These are phyloP conservation scores for Metschnikowia sp. DNA, from an alignment of 805 yeast genomes.

Conservation along the genomic window DNA sequence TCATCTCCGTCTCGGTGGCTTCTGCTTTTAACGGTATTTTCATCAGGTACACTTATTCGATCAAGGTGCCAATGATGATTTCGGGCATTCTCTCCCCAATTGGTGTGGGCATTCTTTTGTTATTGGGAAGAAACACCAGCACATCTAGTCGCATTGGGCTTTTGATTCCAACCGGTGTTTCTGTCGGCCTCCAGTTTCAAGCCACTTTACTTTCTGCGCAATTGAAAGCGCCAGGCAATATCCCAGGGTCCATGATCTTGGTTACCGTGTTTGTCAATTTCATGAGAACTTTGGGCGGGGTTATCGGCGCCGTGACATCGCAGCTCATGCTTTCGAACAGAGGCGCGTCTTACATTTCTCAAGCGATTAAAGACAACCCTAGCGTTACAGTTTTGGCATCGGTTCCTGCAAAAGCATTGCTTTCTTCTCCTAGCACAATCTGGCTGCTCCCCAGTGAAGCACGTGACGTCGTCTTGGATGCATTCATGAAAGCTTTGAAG, in stretches of 20 bases:
- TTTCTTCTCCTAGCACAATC: slow-evolving; percentile 26
- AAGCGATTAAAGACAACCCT: slow-evolving; percentile 5
- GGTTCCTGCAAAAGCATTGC: slow-evolving; percentile 9
- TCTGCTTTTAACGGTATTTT: slow-evolving; percentile 32
- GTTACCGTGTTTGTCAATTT: slow-evolving; percentile 35
- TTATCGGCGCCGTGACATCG: slow-evolving; percentile 29
- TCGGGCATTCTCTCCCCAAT: slow-evolving; percentile 30
- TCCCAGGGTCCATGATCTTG: slow-evolving; percentile 35
- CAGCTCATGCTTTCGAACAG: slow-evolving; percentile 26
- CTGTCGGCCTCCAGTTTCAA: slow-evolving; percentile 38
- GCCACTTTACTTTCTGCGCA: slow-evolving; percentile 35
- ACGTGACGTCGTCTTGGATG: slow-evolving; percentile 23
- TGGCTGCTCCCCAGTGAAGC: slow-evolving; percentile 23
- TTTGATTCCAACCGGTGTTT: slow-evolving; percentile 31
- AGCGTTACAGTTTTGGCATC: slow-evolving; percentile 2
- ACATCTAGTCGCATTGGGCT: slow-evolving; percentile 28
- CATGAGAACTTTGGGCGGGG: slow-evolving; percentile 30
- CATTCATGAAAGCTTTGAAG: slow-evolving; percentile 18
- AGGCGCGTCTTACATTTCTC: slow-evolving; percentile 11
- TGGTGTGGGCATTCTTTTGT: slow-evolving; percentile 33
- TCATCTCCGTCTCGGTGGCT: slow-evolving; percentile 31
- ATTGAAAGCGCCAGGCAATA: slow-evolving; percentile 32
- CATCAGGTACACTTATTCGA: slow-evolving; percentile 25
- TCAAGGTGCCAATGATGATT: slow-evolving; percentile 31
- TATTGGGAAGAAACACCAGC: slow-evolving; percentile 24